Evolutionary conservation across 2,329 filamentous ascomycete genomes (phyloP), one percentile per base, ranked within the genome.

Genomic region (Trichophyton rubrum): DNA sequence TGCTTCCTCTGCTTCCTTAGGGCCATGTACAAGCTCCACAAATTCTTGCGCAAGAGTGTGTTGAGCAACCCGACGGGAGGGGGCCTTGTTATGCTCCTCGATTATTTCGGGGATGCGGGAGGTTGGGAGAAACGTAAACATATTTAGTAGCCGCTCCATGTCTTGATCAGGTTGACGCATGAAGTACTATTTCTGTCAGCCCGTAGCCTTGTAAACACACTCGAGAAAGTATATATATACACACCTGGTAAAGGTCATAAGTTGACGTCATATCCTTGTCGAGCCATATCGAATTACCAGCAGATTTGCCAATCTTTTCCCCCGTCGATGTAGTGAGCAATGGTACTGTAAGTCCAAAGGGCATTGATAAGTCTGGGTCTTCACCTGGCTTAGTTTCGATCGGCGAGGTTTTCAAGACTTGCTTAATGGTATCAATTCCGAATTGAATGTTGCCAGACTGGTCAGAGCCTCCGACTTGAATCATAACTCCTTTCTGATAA

Each of bases 371-470:
- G 15, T 76, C 72, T 5, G 59, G 60, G 15, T 64, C 58, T 55
- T 65, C 57, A 3, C 38, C 22, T 33, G 59, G 24, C 62, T 67
- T 63, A 63, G 66, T 66, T 33, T 45, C 40, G 33, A 9, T 59
- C 53, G 20, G 61, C 62, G 85, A 80, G 56, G 73, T 76, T 47
- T 81, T 80, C 59, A 86, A 82, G 49, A 92, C 85, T 60, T 85
- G 79, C 72, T 91, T 92, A 67, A 97, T 82, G 2, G 88, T 83
- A 62, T 96, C 89, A 69, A 93, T 86, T 56, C 93, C 93, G 11
- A 91, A 85, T 30, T 95, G 82, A 65, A 99, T 97, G 74, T 99
- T 99, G 64, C 93, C 93, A 71, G 87, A 97, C 75, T 99, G 93
- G 71, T 99, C 93, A 5, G 90, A 90, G 43, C 93, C 93, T 61